Conservation (phyloP, 106 monocot genomes). For the Chionographis japonica region DNA sequence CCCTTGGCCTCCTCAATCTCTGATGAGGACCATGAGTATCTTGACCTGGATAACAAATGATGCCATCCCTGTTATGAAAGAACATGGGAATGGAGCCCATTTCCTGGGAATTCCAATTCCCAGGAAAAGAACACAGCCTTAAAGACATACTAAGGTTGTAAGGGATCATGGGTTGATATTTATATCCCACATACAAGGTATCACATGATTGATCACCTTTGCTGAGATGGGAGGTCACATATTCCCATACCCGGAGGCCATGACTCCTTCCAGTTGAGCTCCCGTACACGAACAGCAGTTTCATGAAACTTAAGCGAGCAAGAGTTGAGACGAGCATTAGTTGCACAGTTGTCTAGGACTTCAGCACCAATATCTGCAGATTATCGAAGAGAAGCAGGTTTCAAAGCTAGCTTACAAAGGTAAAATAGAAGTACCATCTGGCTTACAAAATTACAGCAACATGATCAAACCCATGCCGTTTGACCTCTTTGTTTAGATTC, state of each 20-base stretch:
- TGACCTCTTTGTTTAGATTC: too few relatives aligned
- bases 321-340: constrained; percentile 54
- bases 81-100: too few relatives aligned
- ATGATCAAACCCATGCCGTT: too few relatives aligned
- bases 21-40: constrained; percentile 55
- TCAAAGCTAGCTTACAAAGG: neutral
- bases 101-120: too few relatives aligned
- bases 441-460: too few relatives aligned
- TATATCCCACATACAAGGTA: neutral
- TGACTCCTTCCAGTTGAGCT: constrained; percentile 66
- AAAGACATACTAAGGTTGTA: too few relatives aligned
- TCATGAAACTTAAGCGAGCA: constrained; percentile 28
- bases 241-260: constrained; percentile 59
- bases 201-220: constrained; percentile 23
- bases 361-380: constrained; percentile 56
- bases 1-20: constrained; percentile 70
- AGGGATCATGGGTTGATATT: too few relatives aligned
- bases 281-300: constrained; percentile 42
- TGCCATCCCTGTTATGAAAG: neutral
- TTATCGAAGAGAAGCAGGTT: neutral
- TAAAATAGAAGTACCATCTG: neutral
- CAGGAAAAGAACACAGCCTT: too few relatives aligned
- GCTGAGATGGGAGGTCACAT: constrained; percentile 13
- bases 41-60: constrained; percentile 24
- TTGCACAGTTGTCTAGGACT: constrained; percentile 67